Evolutionary conservation across 352 stramenopile genomes (phyloP).

Genomic region (Globisporangium uncinulatum): DNA sequence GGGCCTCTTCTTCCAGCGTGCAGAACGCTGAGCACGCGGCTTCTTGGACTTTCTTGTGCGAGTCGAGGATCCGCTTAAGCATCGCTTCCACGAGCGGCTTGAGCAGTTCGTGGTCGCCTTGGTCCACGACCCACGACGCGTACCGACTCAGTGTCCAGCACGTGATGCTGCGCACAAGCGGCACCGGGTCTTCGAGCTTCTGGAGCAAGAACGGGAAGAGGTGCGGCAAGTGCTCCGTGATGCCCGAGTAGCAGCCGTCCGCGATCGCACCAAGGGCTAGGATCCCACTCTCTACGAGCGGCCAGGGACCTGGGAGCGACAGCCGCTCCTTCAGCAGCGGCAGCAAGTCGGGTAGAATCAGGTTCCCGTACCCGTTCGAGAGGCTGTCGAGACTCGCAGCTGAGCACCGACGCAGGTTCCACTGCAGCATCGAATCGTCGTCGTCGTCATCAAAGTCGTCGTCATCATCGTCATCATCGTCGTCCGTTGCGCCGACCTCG

Average conservation of each 20-base stretch:
- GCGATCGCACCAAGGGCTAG: conserved; percentile 94
- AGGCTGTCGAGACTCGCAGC: conserved; percentile 94
- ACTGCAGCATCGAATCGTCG: conserved; percentile 93
- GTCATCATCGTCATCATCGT: conserved; percentile 84
- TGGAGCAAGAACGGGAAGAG: conserved; percentile 94
- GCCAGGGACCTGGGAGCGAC: conserved; percentile 88
- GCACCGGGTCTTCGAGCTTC: conserved; percentile 85
- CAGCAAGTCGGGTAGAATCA: conserved; percentile 91
- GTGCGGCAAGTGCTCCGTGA: conserved; percentile 88
- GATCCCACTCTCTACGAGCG: conserved; percentile 93
- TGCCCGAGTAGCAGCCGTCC: conserved; percentile 91
- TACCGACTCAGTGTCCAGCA: conserved; percentile 95
- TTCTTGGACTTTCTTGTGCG: conserved; percentile 95
- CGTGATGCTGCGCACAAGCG: conserved; percentile 92
- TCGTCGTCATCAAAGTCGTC: conserved; percentile 89
- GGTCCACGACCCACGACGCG: conserved; percentile 88
- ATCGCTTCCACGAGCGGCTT: conserved; percentile 83
- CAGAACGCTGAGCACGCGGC: conserved; percentile 93
- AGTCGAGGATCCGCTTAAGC: conserved; percentile 85
- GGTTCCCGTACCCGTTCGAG: conserved; percentile 88
- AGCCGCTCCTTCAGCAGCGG: conserved; percentile 90
- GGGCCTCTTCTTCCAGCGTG: conserved; percentile 91
- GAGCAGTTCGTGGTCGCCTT: conserved; percentile 84
- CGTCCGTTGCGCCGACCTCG: conserved; percentile 18
- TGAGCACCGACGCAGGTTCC: conserved; percentile 94